Evolutionary conservation across 805 yeast species (phyloP), one percentile per base, ranked within the genome.

Genomic region (Grigorovia transvaalensis): DNA sequence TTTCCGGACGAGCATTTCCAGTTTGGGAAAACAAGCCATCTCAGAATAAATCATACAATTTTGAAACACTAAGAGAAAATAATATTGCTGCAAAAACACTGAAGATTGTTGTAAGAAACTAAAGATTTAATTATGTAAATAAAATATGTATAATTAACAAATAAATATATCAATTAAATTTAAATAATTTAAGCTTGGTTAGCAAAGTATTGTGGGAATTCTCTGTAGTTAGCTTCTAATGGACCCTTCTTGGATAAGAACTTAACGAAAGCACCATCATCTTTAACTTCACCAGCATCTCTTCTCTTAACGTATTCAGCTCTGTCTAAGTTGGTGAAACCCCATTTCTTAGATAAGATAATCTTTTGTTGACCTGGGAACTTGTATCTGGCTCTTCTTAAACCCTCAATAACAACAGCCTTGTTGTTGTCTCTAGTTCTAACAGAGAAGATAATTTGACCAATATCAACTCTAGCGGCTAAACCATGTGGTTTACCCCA

Each of bases 341-440:
- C 99, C 99, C 99, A 93, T 81, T 93, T 93, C 95, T 93, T 93
- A 67, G 99, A 93, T 77, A 93, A 79, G 72, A 93, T 93, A 74
- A 93, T 93, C 84, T 84, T 91, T 81, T 93, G 99, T 82, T 93
- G 99, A 82, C 99, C 99, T 77, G 99, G 99, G 98, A 93, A 93
- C 91, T 93, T 93, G 88, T 93, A 93, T 83, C 98, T 91, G 65
- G 97, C 95, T 85, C 99, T 91, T 84, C 99, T 91, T 77, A 93
- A 87, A 82, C 91, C 99, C 83, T 93, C 99, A 70, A 93, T 80
- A 66, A 88, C 96, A 74, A 88, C 95, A 56, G 80, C 96, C 84
- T 91, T 89, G 96, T 89, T 90, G 71, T 83, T 77, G 79, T 93
- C 99, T 84, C 85, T 91, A 78, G 97, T 87, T 83, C 99, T 91